Evolutionary conservation across 257 asterid genomes (phyloP).

Genomic region (Cinchona pubescens): DNA sequence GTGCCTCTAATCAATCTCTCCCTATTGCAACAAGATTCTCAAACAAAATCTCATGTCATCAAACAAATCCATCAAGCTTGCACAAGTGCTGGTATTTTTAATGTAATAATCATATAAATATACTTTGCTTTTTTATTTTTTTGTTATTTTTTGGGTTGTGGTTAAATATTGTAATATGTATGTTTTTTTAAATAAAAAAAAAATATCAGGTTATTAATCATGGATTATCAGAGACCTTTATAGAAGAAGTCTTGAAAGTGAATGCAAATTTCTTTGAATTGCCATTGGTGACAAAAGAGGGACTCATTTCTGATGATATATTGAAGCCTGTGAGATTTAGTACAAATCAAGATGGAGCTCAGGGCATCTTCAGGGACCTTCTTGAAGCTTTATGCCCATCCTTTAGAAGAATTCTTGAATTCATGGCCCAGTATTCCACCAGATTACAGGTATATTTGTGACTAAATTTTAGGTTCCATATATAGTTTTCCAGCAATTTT

Average conservation of each 20-base stretch:
- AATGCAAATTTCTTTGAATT: constrained; percentile 6
- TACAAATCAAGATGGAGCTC: background rate
- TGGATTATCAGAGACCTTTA: background rate
- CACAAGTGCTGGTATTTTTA: background rate
- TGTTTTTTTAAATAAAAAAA: too few relatives aligned
- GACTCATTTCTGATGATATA: background rate
- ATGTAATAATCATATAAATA: background rate
- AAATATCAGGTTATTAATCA: constrained; percentile 10
- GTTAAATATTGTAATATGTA: too few relatives aligned
- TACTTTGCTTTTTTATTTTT: too few relatives aligned
- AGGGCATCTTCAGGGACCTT: background rate
- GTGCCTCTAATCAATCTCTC: background rate
- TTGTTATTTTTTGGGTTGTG: too few relatives aligned
- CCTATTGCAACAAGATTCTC: background rate
- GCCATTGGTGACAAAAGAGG: background rate
- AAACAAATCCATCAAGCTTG: background rate
- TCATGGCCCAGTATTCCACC: constrained; percentile 13
- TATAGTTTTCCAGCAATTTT: background rate
- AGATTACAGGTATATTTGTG: background rate
- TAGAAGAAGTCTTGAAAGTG: constrained; percentile 10
- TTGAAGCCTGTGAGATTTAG: constrained; percentile 2
- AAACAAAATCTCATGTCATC: constrained; percentile 1
- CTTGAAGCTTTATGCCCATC: constrained; percentile 13
- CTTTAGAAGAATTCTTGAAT: background rate
- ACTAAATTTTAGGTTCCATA: background rate